These are phyloP conservation scores for Suillus weaverae DNA, from an alignment of 768 basidiomycete genomes.

Conservation along the genomic window DNA sequence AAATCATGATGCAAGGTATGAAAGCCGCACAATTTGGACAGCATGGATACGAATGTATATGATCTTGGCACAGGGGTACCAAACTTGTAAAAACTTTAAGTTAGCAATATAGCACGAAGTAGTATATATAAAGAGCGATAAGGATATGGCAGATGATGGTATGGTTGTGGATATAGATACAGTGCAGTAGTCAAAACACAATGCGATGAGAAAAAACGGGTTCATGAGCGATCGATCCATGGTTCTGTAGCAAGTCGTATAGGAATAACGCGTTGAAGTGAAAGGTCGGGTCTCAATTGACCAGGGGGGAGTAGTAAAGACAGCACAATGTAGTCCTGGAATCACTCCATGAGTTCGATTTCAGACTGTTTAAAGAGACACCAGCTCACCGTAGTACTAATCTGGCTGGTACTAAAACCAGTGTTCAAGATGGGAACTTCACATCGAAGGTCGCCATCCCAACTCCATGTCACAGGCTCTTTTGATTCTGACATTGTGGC, in stretches of 20 bases:
- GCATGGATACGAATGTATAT: not conserved
- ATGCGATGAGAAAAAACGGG: not conserved
- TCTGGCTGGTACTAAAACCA: slow-evolving; percentile 48
- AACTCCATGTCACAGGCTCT: slow-evolving; percentile 48
- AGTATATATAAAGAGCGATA: slow-evolving; percentile 1
- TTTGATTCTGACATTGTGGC: slow-evolving; percentile 21
- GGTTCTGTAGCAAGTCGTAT: slow-evolving; percentile 66
- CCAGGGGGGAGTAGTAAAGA: slow-evolving; percentile 42
- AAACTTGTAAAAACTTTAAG: not conserved
- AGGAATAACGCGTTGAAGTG: slow-evolving; percentile 49
- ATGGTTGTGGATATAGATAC: not conserved
- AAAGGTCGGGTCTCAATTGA: slow-evolving; percentile 33
- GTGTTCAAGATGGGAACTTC: slow-evolving; percentile 41
- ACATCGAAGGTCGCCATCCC: slow-evolving; percentile 57
- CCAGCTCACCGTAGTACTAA: slow-evolving; percentile 49
- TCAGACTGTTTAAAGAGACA: not conserved
- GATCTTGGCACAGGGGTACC: not conserved
- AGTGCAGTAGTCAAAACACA: not conserved
- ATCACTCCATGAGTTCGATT: not conserved
- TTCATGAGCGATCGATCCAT: slow-evolving; percentile 36
- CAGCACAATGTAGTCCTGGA: slow-evolving; percentile 61
- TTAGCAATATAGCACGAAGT: not conserved
- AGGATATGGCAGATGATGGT: not conserved
- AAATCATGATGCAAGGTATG: not conserved
- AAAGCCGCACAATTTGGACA: not conserved